Evolutionary conservation across 1,139 yeast genomes (phyloP).

Genomic region (Diutina ranongensis): DNA sequence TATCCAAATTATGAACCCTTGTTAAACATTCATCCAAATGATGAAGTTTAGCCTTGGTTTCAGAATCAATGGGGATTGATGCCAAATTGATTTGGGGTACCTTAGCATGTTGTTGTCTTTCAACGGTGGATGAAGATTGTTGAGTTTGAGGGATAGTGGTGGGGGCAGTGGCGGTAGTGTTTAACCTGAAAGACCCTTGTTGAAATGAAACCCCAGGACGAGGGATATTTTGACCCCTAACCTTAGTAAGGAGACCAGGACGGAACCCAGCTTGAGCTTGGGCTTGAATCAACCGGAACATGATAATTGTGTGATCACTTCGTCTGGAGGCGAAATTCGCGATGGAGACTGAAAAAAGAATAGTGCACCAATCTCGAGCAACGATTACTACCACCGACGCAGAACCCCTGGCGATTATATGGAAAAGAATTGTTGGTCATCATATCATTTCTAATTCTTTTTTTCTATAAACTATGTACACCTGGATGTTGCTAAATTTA

Average conservation of each 20-base stretch:
- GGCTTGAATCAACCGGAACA: constrained; percentile 29
- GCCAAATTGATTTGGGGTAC: background rate
- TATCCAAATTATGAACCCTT: constrained; percentile 13
- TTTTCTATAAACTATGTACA: background rate
- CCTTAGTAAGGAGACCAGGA: constrained; percentile 30
- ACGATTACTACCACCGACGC: too few relatives aligned
- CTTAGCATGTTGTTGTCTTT: constrained; percentile 1
- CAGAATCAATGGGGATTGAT: background rate
- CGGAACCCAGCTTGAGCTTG: constrained; percentile 28
- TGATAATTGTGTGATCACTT: constrained; percentile 8
- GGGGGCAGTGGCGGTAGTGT: constrained; percentile 5
- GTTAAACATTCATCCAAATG: constrained; percentile 21
- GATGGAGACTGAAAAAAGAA: too few relatives aligned
- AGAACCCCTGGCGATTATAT: too few relatives aligned
- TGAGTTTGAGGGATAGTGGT: constrained; percentile 10
- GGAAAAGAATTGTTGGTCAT: too few relatives aligned
- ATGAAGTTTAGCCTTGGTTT: constrained; percentile 12
- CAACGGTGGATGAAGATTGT: constrained; percentile 13
- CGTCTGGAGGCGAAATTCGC: background rate
- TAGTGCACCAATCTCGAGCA: too few relatives aligned
- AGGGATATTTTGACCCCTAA: constrained; percentile 16
- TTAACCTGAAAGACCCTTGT: constrained; percentile 4
- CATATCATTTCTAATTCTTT: background rate
- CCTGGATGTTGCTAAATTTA: background rate
- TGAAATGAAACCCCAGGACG: constrained; percentile 3